Evolutionary conservation across 164 flowering plant genomes (phyloP), one percentile per base, ranked within the genome.

Genomic region (Houttuynia cordata): DNA sequence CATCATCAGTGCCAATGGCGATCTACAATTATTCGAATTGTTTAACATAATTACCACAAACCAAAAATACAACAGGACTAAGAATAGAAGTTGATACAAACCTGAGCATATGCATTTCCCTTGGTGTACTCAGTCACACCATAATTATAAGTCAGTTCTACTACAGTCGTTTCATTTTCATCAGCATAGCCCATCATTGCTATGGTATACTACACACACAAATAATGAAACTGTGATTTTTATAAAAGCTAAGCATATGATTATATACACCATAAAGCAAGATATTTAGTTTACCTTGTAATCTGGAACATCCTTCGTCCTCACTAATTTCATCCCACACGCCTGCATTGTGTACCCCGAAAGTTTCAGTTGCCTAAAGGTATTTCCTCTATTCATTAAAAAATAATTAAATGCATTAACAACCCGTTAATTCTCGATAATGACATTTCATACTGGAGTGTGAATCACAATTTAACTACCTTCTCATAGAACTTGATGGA

Each of bases 61-160:
- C 13, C 14, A 56, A 45, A 3, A 5, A 23, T 7, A 21, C 45
- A 13, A 52, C 56, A 20, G 25, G 24, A 57, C 39, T 25, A 55
- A 24, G 15, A n/a, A 37, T 51, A 40, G n/a, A 34, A 1, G 1
- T 54, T 20, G 17, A 39, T 13, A 55, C 71, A 55, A 9, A 93
- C 97, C 85, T 90, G 99, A 53, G 96, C 99, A 79, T 93, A 90
- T 67, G 97, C 99, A 83, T 82, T 86, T 64, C 97, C 99, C 78
- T 93, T 93, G 62, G 92, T 82, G 62, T 93, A 93, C 64, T 93
- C 99, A 14, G 91, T 86, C 67, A 93, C 99, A 58, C 95, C 96
- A 71, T 93, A 88, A 64, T 93, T 93, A 60, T 88, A 90, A 23
- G 96, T 88, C 81, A 93, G 67, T 76, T 90, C 99, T 71, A 93